Base-by-base conservation (phyloP, 176 grass and related monocot species). In the Canna indica region DNA sequence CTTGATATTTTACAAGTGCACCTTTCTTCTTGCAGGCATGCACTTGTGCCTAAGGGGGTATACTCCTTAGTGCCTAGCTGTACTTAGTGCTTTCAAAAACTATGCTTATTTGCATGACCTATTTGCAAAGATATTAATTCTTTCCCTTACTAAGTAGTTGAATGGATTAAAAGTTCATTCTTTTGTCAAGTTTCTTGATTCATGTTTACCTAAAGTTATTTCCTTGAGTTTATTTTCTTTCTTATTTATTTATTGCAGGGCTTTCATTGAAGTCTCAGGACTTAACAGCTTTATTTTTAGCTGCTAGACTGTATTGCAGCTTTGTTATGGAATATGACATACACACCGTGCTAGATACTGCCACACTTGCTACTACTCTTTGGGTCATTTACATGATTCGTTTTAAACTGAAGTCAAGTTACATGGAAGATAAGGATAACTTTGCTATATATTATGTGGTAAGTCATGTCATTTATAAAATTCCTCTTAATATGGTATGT, bases 351-450 rank as follows among this genome's bases (percentile, higher is more conserved):
- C 32, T 76, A 31, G 73, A 76, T 66, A 65, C 59, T 65, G 59
- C 73, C 0, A 76, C 59, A 26, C 42, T 76, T 35, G 42, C 36
- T 28, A 50, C 73, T 14, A 76, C 73, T 50, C 60, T 76, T 45
- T 76, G 73, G 73, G 73, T 76, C 39, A 52, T 76, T 36, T 65
- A 66, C 39, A 76, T 76, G 73, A 76, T 76, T 16, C 59, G 73
- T 14, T 76, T 65, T 50, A 35, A 47, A 65, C 42, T 76, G 17
- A 64, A 50, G 59, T 47, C 59, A 28, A 76, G 59, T 50, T 76
- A 65, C 60, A 76, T 76, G 59, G 73, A 76, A 29, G 73, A 76
- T 7, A 50, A 65, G 44, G 73, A 76, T 30, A 76, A 76, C 42
- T 76, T 76, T 48, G 39, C 73, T 18, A 66, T 50, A 75, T 64